Conservation (phyloP, 1,284 basidiomycete species). For the Puccinia coronata region DNA sequence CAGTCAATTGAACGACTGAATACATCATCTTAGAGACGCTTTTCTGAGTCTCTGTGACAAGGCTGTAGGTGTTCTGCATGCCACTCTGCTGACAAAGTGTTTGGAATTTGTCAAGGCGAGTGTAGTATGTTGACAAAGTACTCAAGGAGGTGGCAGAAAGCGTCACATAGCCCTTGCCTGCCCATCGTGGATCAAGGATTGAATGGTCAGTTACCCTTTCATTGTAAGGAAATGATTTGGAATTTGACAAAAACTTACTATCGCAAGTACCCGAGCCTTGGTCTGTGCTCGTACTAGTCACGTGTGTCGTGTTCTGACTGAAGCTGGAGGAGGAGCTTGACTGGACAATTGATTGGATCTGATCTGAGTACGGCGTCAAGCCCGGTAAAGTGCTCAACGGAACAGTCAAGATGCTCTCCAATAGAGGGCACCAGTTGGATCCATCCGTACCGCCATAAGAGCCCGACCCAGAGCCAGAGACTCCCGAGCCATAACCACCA, state of each 20-base stretch:
- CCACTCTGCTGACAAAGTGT: conserved; percentile 23
- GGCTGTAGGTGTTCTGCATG: conserved; percentile 20
- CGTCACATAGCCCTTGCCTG: conserved; percentile 38
- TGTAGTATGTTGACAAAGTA: conserved; percentile 32
- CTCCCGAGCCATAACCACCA: neutral
- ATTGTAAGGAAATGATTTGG: neutral
- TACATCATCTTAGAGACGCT: conserved; percentile 43
- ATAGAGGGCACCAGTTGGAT: neutral
- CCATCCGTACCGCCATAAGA: neutral
- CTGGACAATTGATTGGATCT: conserved; percentile 22
- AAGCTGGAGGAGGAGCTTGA: conserved; percentile 33
- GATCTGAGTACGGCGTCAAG: conserved; percentile 1
- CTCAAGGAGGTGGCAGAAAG: conserved; percentile 43
- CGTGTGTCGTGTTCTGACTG: conserved; percentile 8
- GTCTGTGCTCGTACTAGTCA: conserved; percentile 6
- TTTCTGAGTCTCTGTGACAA: conserved; percentile 30
- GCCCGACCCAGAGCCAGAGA: neutral
- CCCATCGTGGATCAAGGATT: neutral
- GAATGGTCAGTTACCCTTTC: neutral
- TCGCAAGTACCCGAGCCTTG: conserved; percentile 31
- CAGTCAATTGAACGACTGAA: conserved; percentile 40
- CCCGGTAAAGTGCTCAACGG: conserved; percentile 22
- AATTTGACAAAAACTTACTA: conserved; percentile 9
- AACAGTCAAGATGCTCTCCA: conserved; percentile 20
- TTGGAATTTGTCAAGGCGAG: conserved; percentile 32